phyloP scores from a whole-genome alignment of 306 rosid genomes.

The Arachis hypogaea region DNA sequence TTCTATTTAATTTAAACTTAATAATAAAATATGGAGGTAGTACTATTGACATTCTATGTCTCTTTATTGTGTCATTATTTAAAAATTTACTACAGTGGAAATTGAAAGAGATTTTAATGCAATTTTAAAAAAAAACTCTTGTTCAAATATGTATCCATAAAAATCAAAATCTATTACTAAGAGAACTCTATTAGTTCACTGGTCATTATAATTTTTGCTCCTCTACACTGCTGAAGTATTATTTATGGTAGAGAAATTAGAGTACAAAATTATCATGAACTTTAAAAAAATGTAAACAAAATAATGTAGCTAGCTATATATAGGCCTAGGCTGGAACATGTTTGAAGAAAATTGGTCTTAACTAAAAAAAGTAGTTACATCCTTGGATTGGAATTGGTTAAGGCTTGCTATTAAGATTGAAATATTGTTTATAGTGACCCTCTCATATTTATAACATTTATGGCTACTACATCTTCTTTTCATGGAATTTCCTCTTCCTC shows the following conservation, averaged over 20 bases:
- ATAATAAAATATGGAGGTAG: not conserved
- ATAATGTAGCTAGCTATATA: not conserved
- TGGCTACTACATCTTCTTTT: not conserved
- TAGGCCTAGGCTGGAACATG: not conserved
- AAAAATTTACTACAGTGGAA: too few relatives aligned
- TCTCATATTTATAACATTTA: slow-evolving; percentile 20
- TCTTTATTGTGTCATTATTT: not conserved
- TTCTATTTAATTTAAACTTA: not conserved
- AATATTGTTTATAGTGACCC: not conserved
- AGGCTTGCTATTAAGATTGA: not conserved
- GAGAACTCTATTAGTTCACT: too few relatives aligned
- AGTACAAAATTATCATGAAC: not conserved
- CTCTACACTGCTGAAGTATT: too few relatives aligned
- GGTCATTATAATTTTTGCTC: too few relatives aligned
- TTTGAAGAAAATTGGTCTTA: not conserved
- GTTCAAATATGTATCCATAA: too few relatives aligned
- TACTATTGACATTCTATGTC: not conserved
- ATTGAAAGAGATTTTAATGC: too few relatives aligned
- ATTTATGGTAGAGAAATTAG: not conserved
- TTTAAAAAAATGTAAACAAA: not conserved
- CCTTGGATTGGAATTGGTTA: not conserved
- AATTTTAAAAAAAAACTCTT: too few relatives aligned
- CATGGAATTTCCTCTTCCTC: not conserved
- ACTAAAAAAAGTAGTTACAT: not conserved
- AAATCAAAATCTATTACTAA: too few relatives aligned